These are phyloP conservation scores for Solanum dulcamara DNA, from an alignment of 257 asterid genomes.

Conservation along the genomic window DNA sequence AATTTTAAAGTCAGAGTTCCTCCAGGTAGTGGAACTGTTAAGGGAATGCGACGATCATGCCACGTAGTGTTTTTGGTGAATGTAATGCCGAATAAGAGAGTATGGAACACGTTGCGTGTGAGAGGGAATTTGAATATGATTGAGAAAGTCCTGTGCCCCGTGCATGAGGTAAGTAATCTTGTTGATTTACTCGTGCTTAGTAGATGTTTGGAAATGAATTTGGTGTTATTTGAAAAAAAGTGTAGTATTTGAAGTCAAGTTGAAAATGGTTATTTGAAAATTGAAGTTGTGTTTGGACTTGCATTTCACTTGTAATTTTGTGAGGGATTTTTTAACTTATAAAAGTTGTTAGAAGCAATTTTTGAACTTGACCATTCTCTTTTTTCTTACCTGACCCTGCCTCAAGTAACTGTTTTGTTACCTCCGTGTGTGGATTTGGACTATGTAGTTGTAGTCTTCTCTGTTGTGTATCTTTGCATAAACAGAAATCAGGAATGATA, in stretches of 20 bases:
- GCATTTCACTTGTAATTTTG: too few relatives aligned
- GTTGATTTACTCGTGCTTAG: not conserved
- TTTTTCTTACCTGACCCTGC: not conserved
- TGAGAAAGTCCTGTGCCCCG: slow-evolving; percentile 14
- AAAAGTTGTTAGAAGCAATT: too few relatives aligned
- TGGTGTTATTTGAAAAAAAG: not conserved
- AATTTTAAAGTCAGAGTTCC: slow-evolving; percentile 16
- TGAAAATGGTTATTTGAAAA: not conserved
- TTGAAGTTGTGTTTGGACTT: not conserved
- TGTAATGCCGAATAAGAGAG: slow-evolving; percentile 17
- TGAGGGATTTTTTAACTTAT: too few relatives aligned
- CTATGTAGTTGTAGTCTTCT: not conserved
- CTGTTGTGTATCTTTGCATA: not conserved
- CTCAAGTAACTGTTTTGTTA: not conserved
- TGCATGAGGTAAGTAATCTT: slow-evolving; percentile 19
- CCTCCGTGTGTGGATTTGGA: not conserved
- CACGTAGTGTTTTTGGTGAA: slow-evolving; percentile 35
- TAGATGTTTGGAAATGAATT: not conserved
- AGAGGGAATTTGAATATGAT: slow-evolving; percentile 18
- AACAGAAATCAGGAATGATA: not conserved
- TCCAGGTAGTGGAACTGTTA: not conserved
- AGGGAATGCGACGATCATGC: not conserved
- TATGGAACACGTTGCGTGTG: slow-evolving; percentile 39
- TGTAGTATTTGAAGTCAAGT: too few relatives aligned
- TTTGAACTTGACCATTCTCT: not conserved